phyloP scores from a whole-genome alignment of 345 rosid genomes.

The Stellera chamaejasme region DNA sequence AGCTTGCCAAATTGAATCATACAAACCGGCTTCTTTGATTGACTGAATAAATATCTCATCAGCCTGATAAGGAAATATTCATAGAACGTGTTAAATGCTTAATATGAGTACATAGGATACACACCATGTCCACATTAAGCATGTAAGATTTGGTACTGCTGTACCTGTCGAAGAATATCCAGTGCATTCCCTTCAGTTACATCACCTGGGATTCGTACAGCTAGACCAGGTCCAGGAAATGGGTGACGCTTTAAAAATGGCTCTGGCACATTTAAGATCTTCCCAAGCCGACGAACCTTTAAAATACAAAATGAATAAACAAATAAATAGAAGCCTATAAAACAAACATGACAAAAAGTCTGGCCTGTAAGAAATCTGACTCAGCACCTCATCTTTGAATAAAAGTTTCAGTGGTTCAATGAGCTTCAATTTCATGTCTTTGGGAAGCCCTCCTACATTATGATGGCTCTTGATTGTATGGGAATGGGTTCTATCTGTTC shows the following conservation, averaged over 20 bases:
- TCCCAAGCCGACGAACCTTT: slow-evolving; percentile 91
- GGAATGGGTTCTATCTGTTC: slow-evolving; percentile 80
- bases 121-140: slow-evolving; percentile 5
- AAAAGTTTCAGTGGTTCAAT: slow-evolving; percentile 94
- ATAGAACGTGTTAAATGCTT: not conserved
- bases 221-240: slow-evolving; percentile 99
- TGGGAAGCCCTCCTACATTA: slow-evolving; percentile 97
- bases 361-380: slow-evolving; percentile 5
- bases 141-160: not conserved
- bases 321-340: not conserved
- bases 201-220: slow-evolving; percentile 91
- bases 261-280: slow-evolving; percentile 72
- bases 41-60: slow-evolving; percentile 98
- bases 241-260: slow-evolving; percentile 93
- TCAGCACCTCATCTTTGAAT: slow-evolving; percentile 87
- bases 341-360: not conserved
- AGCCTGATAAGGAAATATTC: slow-evolving; percentile 35
- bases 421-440: slow-evolving; percentile 94
- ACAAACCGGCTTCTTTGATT: slow-evolving; percentile 91
- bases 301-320: slow-evolving; percentile 1
- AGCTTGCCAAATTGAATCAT: slow-evolving; percentile 98
- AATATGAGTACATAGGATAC: not conserved
- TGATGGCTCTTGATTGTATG: slow-evolving; percentile 99
- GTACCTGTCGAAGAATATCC: slow-evolving; percentile 79
- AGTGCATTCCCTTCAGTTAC: slow-evolving; percentile 87